Conservation (phyloP, 768 basidiomycete genomes). For the Lactarius sanguifluus region DNA sequence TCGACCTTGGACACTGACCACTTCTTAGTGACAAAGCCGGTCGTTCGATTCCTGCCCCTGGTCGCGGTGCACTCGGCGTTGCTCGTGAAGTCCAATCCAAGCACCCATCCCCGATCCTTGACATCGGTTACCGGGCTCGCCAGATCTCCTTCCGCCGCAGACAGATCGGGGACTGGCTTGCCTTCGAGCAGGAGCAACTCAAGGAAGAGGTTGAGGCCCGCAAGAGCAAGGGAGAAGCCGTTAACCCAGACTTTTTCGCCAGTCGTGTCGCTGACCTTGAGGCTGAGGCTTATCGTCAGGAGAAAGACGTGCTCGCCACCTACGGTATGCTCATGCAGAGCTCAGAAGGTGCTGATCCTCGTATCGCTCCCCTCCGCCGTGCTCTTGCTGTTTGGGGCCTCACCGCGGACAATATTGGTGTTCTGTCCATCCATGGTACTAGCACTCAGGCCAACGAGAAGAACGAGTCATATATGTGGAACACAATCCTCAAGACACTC, state of each 20-base stretch:
- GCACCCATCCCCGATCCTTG: conserved; percentile 76
- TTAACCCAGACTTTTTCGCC: conserved; percentile 70
- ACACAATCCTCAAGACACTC: conserved; percentile 87
- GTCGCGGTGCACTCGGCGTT: conserved; percentile 85
- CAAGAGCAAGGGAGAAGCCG: conserved; percentile 49
- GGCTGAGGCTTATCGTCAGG: conserved; percentile 86
- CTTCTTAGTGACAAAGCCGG: conserved; percentile 89
- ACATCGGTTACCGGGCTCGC: conserved; percentile 85
- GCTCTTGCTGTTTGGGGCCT: conserved; percentile 97
- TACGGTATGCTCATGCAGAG: conserved; percentile 79
- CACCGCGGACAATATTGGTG: conserved; percentile 88
- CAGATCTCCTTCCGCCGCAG: conserved; percentile 94
- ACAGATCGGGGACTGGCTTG: conserved; percentile 94
- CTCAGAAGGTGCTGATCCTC: conserved; percentile 73
- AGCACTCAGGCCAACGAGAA: conserved; percentile 91
- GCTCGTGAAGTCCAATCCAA: conserved; percentile 83
- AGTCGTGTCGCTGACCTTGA: conserved; percentile 83
- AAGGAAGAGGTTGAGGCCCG: conserved; percentile 71
- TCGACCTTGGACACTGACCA: conserved; percentile 11
- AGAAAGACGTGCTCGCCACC: conserved; percentile 87
- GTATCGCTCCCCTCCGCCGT: conserved; percentile 87
- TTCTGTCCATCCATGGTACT: conserved; percentile 86
- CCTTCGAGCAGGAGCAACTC: conserved; percentile 83
- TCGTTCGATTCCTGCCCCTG: conserved; percentile 95
- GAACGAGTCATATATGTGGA: conserved; percentile 98